Evolutionary conservation across 2,329 filamentous ascomycete genomes (phyloP).

Genomic region (Xylariomycetidae sp.): DNA sequence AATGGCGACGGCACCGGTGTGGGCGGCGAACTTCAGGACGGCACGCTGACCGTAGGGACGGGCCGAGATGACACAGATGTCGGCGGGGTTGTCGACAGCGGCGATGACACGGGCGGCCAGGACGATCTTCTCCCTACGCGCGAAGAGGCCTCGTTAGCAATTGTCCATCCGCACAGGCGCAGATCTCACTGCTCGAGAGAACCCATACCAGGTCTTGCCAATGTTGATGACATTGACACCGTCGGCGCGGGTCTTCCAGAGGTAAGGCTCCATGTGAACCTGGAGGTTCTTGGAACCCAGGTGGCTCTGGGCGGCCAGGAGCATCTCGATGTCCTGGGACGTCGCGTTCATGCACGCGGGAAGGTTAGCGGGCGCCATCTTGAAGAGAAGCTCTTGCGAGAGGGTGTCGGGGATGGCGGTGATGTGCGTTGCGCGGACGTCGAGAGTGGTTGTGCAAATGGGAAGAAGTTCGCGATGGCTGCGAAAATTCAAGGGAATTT

Average conservation of each 20-base stretch:
- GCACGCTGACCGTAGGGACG: constrained; percentile 99
- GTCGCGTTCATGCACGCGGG: constrained; percentile 96
- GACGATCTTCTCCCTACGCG: constrained; percentile 94
- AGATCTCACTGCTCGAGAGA: not conserved
- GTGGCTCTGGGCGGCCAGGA: constrained; percentile 93
- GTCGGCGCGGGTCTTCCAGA: constrained; percentile 98
- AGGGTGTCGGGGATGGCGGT: constrained; percentile 22
- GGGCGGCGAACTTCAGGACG: constrained; percentile 98
- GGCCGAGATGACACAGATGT: constrained; percentile 98
- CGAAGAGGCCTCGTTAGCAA: constrained; percentile 15
- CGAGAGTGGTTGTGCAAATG: constrained; percentile 22
- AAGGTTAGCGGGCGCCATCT: constrained; percentile 92
- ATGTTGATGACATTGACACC: constrained; percentile 99
- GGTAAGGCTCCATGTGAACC: constrained; percentile 99
- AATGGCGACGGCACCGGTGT: constrained; percentile 97
- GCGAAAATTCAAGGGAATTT: constrained; percentile 11
- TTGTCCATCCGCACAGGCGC: not conserved
- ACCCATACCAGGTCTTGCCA: constrained; percentile 94
- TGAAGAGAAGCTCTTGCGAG: constrained; percentile 40
- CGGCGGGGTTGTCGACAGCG: constrained; percentile 98
- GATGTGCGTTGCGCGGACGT: constrained; percentile 22
- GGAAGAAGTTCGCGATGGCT: constrained; percentile 34
- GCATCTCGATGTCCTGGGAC: constrained; percentile 98
- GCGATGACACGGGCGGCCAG: constrained; percentile 98
- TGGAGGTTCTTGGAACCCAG: constrained; percentile 99